Conservation (phyloP, 2,329 filamentous ascomycete species). For the Allantophomopsis lycopodina region DNA sequence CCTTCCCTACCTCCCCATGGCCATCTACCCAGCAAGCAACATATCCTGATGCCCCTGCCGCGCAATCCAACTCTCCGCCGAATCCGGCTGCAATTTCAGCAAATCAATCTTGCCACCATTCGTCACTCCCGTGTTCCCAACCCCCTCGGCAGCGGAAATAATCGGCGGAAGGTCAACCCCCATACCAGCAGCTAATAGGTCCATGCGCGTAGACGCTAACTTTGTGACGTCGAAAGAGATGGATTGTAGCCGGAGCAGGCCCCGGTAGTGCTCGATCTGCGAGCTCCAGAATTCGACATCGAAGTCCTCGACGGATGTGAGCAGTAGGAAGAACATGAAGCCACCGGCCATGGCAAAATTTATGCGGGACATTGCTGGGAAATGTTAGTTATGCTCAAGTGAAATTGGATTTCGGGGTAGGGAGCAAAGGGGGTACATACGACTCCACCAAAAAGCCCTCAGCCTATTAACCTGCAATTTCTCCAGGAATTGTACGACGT, state of each 20-base stretch:
- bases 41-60: too few relatives aligned
- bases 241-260: slow-evolving; percentile 6
- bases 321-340: slow-evolving; percentile 13
- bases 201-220: slow-evolving; percentile 10
- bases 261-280: slow-evolving; percentile 11
- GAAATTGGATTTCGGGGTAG: too few relatives aligned
- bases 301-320: slow-evolving; percentile 9
- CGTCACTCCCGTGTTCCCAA: too few relatives aligned
- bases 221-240: slow-evolving; percentile 10
- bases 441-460: slow-evolving; percentile 14
- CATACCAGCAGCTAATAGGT: slow-evolving; percentile 7
- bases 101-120: too few relatives aligned
- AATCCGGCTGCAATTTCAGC: too few relatives aligned
- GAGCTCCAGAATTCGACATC: slow-evolving; percentile 12
- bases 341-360: slow-evolving; percentile 11
- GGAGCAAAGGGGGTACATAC: slow-evolving; percentile 4
- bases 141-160: too few relatives aligned
- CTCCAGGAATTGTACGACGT: slow-evolving; percentile 10
- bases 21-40: too few relatives aligned
- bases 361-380: slow-evolving; percentile 9
- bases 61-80: too few relatives aligned
- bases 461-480: slow-evolving; percentile 9
- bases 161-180: neutral
- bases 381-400: too few relatives aligned
- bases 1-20: too few relatives aligned